These are phyloP conservation scores for Moesziomyces aphidis DNA, from an alignment of 1,284 basidiomycete species.

Conservation along the genomic window DNA sequence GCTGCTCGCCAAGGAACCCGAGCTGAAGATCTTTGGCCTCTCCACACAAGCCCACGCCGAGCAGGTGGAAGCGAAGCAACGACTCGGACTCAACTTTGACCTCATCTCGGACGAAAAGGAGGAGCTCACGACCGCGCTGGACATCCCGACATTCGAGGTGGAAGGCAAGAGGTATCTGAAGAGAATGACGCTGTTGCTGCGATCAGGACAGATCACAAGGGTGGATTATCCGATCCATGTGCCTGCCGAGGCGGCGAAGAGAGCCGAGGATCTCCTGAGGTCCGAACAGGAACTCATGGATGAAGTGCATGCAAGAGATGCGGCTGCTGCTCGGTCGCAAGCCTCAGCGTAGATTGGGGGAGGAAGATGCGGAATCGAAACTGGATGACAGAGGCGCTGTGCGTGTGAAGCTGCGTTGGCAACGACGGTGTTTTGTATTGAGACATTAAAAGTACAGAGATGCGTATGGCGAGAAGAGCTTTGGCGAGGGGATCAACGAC, in stretches of 20 bases:
- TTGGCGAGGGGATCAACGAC: constrained; percentile 7
- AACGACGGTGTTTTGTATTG: background rate
- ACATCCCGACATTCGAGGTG: constrained; percentile 45
- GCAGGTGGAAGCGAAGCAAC: constrained; percentile 33
- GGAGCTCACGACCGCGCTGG: constrained; percentile 32
- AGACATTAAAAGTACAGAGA: constrained; percentile 7
- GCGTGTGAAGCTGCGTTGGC: too few relatives aligned
- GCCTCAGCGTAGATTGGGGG: background rate
- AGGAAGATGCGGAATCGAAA: background rate
- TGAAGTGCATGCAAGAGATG: constrained; percentile 44
- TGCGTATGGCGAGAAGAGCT: background rate
- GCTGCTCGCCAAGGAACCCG: constrained; percentile 36
- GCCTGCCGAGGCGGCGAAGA: constrained; percentile 37
- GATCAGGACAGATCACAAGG: constrained; percentile 57
- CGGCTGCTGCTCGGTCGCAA: constrained; percentile 17
- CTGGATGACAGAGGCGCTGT: background rate
- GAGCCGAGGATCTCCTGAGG: constrained; percentile 49
- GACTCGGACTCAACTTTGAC: constrained; percentile 29
- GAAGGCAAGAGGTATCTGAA: constrained; percentile 29
- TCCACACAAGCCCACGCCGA: constrained; percentile 33
- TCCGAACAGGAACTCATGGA: constrained; percentile 40
- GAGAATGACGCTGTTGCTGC: constrained; percentile 55
- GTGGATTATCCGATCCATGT: constrained; percentile 53
- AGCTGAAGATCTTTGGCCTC: constrained; percentile 56
- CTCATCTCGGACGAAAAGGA: constrained; percentile 41